phyloP scores from a whole-genome alignment of 352 stramenopile species.

The Phytophthora pistaciae region DNA sequence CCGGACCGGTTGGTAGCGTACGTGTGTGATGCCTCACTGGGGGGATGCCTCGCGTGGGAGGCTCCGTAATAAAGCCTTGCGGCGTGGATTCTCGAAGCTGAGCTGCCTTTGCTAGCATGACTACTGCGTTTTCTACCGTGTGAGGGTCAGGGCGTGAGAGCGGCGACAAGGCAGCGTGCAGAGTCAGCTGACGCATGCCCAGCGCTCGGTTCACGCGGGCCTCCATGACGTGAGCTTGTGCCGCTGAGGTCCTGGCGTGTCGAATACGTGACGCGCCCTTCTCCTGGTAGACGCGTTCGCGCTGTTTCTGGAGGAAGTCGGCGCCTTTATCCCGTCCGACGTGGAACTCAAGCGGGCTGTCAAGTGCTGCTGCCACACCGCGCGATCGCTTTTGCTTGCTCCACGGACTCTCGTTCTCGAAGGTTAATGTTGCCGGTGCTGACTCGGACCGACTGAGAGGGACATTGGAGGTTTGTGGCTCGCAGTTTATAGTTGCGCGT shows the following conservation, averaged over 20 bases:
- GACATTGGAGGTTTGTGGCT: neutral
- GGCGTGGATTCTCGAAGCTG: slow-evolving; percentile 39
- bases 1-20: slow-evolving; percentile 25
- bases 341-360: slow-evolving; percentile 38
- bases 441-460: slow-evolving; percentile 56
- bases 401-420: slow-evolving; percentile 28
- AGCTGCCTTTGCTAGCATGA: slow-evolving; percentile 32
- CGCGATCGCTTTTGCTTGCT: slow-evolving; percentile 50
- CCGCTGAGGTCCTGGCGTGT: slow-evolving; percentile 45
- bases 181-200: slow-evolving; percentile 37
- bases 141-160: slow-evolving; percentile 46
- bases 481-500: neutral
- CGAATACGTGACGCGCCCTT: slow-evolving; percentile 50
- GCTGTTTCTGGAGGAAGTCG: slow-evolving; percentile 66
- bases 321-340: slow-evolving; percentile 47
- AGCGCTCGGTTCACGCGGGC: slow-evolving; percentile 52
- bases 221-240: slow-evolving; percentile 50
- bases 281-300: slow-evolving; percentile 36
- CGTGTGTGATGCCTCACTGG: slow-evolving; percentile 23
- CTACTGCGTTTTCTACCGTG: slow-evolving; percentile 48
- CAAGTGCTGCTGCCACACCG: slow-evolving; percentile 51
- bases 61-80: slow-evolving; percentile 26
- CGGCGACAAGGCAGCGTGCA: slow-evolving; percentile 26
- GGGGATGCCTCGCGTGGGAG: slow-evolving; percentile 5
- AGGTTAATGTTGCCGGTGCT: slow-evolving; percentile 42